A percentile compares a stretch with the other conserved stretches of the same genome.
Evolutionary conservation across 2,329 filamentous ascomycete species (phyloP).

Genomic region (Diaporthe humulicola): DNA sequence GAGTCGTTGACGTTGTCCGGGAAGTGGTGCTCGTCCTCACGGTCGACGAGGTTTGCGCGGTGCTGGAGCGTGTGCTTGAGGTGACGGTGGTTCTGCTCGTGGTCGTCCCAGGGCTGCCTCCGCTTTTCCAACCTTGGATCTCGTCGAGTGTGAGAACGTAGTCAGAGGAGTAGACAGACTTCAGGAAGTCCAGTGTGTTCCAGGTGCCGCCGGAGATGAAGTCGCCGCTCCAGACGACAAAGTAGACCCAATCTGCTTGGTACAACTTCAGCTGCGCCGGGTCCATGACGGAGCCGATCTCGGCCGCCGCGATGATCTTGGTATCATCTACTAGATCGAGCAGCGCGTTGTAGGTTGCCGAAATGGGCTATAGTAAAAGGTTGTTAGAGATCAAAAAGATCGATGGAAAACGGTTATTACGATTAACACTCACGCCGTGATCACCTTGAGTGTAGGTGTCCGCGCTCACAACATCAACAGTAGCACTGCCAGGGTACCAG

Average conservation of each 20-base stretch:
- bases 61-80: neutral
- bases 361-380: neutral
- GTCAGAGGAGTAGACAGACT: conserved; percentile 47
- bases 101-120: neutral
- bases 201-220: conserved; percentile 57
- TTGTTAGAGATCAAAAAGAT: neutral
- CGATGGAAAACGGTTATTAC: neutral
- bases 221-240: conserved; percentile 59
- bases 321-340: conserved; percentile 51
- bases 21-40: neutral
- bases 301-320: conserved; percentile 61
- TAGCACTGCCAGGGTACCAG: conserved; percentile 62
- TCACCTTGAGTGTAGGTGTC: conserved; percentile 52
- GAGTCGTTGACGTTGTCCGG: neutral
- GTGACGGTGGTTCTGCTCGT: neutral
- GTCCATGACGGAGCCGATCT: conserved; percentile 61
- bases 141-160: conserved; percentile 49
- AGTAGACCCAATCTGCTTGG: conserved; percentile 62
- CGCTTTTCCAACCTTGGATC: conserved; percentile 49
- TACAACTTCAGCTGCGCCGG: conserved; percentile 57
- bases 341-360: neutral
- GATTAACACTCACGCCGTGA: neutral
- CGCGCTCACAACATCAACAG: conserved; percentile 60
- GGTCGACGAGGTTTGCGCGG: neutral
- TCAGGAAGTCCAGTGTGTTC: conserved; percentile 56